Percentiles rank a stretch among this genome's conserved stretches.
These are phyloP conservation scores for Dendrocalamus latiflorus DNA, from an alignment of 202 grass and related monocot species.

Conservation along the genomic window DNA sequence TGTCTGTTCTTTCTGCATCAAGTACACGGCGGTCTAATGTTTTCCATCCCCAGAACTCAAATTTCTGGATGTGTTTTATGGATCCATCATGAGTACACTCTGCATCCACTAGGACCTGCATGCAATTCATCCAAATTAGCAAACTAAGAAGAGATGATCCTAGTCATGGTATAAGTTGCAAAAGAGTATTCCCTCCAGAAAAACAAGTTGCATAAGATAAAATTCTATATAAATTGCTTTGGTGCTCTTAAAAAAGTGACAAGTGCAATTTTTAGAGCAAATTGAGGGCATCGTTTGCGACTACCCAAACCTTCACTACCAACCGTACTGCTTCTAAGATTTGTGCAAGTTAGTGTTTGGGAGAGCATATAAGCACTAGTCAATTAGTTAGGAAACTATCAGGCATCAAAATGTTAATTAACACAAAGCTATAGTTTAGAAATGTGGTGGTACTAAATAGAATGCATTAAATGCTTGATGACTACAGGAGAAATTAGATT, in stretches of 20 bases:
- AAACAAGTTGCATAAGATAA: not conserved
- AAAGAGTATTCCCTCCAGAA: not conserved
- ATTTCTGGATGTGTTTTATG: constrained; percentile 93
- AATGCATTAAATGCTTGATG: not conserved
- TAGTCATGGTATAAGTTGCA: not conserved
- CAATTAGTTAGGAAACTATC: not conserved
- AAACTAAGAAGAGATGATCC: constrained; percentile 5
- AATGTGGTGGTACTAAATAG: not conserved
- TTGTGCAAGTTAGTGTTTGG: not conserved
- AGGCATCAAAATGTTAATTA: not conserved
- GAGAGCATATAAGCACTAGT: not conserved
- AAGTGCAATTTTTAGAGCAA: not conserved
- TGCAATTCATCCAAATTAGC: constrained; percentile 1
- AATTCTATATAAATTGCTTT: not conserved
- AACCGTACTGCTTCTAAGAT: not conserved
- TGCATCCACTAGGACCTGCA: constrained; percentile 89
- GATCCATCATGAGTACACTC: constrained; percentile 99
- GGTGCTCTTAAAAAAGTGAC: not conserved
- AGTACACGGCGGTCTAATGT: constrained; percentile 82
- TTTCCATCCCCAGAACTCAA: constrained; percentile 96
- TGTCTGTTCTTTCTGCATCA: constrained; percentile 88
- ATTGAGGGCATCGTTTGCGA: not conserved
- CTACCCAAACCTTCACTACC: not conserved
- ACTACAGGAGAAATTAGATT: not conserved
- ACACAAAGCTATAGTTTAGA: not conserved